phyloP scores from a whole-genome alignment of 2,329 filamentous ascomycete genomes.

The Knufia fluminis region DNA sequence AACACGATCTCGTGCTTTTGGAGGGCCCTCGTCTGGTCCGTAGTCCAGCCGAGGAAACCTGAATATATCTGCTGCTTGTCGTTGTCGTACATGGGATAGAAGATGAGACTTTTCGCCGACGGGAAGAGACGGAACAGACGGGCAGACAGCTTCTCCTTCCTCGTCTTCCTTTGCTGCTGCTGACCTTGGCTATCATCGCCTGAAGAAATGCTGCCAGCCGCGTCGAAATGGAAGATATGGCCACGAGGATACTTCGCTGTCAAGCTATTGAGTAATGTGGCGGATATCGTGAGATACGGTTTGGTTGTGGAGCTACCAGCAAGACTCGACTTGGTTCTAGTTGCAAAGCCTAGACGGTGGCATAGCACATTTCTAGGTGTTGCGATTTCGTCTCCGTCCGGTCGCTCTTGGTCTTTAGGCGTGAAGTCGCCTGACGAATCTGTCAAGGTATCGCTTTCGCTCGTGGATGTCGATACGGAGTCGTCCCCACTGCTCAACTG shows the following conservation, averaged over 20 bases:
- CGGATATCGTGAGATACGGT: constrained; percentile 1
- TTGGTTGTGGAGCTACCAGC: neutral
- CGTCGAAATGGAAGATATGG: constrained; percentile 10
- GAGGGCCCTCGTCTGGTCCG: neutral
- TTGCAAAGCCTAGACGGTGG: constrained; percentile 8
- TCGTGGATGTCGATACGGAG: neutral
- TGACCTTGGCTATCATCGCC: neutral
- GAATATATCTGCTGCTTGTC: constrained; percentile 7
- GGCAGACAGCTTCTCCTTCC: neutral
- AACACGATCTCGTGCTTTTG: constrained; percentile 30
- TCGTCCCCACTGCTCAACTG: neutral
- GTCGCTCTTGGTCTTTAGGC: neutral
- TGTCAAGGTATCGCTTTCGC: neutral
- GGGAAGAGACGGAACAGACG: constrained; percentile 4
- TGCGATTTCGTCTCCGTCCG: neutral
- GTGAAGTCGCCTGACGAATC: neutral
- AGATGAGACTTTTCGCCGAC: constrained; percentile 3
- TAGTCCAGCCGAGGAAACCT: constrained; percentile 7
- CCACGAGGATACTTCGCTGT: constrained; percentile 4
- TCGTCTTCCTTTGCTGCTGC: neutral
- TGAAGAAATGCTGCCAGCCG: neutral
- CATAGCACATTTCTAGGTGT: neutral
- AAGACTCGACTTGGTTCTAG: constrained; percentile 4
- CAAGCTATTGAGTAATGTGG: neutral
- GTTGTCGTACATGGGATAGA: constrained; percentile 6